These are phyloP conservation scores for Ambrosia artemisiifolia DNA, from an alignment of 129 eudicot species.

Conservation along the genomic window DNA sequence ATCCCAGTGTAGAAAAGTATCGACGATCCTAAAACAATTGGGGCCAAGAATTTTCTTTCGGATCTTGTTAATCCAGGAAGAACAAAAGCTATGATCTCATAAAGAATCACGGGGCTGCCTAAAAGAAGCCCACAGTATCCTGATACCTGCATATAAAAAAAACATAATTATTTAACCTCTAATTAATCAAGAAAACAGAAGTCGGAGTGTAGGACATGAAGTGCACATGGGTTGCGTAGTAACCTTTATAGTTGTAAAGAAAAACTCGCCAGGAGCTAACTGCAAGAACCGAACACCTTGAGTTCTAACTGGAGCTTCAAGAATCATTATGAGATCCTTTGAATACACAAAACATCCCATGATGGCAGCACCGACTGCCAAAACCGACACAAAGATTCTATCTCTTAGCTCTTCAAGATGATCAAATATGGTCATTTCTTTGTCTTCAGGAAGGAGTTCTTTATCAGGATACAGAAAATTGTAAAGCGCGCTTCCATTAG, in stretches of 20 bases:
- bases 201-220: not conserved
- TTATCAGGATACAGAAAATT: slow-evolving; percentile 83
- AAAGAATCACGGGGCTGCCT: slow-evolving; percentile 92
- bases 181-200: too few relatives aligned
- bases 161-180: not conserved
- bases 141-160: slow-evolving; percentile 61
- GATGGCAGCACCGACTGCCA: slow-evolving; percentile 94
- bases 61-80: slow-evolving; percentile 86
- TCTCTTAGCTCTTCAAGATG: slow-evolving; percentile 90
- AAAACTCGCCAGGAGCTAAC: slow-evolving; percentile 76
- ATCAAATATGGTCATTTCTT: slow-evolving; percentile 93
- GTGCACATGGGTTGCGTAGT: slow-evolving; percentile 13
- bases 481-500: slow-evolving; percentile 63
- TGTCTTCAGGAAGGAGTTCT: slow-evolving; percentile 94
- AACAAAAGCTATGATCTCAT: slow-evolving; percentile 91
- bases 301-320: slow-evolving; percentile 89
- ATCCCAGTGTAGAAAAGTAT: slow-evolving; percentile 86
- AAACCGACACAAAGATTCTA: slow-evolving; percentile 82
- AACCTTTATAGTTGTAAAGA: slow-evolving; percentile 94
- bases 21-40: slow-evolving; percentile 89
- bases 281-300: slow-evolving; percentile 65
- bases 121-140: slow-evolving; percentile 95
- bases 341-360: slow-evolving; percentile 89
- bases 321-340: slow-evolving; percentile 86
- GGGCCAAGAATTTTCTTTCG: slow-evolving; percentile 81